Evolutionary conservation across 495 filamentous ascomycete genomes (phyloP), one percentile per base, ranked within the genome.

Genomic region (Trichoderma gamsii): DNA sequence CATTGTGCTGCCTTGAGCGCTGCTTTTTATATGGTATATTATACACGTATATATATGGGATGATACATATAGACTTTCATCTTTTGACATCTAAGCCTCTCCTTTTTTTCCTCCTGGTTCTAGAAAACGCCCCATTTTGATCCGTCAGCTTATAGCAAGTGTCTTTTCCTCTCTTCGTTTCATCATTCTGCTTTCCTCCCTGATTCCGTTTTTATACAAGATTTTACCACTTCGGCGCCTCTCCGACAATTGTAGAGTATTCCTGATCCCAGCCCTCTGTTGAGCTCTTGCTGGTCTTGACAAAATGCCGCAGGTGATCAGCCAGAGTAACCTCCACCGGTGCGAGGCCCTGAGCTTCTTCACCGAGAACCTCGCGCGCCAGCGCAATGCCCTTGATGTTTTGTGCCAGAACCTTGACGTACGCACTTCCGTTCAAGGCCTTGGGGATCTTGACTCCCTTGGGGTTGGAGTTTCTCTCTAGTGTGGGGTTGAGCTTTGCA

Each of bases 1-100:
- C 76, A 93, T 96, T 71, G 95, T 98, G 64, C 75, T 97, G 77
- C 88, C 89, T 70, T 96, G 25, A 35, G 52, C 41, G 18, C 16
- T 23, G 51, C 12, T 27, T 52, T 21, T 65, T 29, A 56, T 61
- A n/a, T n/a, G n/a, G n/a, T 27, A 0, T 61, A 29, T 61, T 65
- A 11, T 41, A 35, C 41, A 25, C 61, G 46, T 32, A 64, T 6
- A 51, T 29, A 69, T 29, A 65, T 38, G 6, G 32, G 32, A 43
- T 15, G 16, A 46, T 52, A 21, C 44, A 43, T 64, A 63, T 63
- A 63, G 65, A 67, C 25, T 7, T 56, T 27, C 63, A 21, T 32
- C 35, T n/a, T 32, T 27, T 65, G 41, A 2, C 32, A 35, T 35
- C 44, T 46, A 18, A 12, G 11, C 15, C 13, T n/a, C 38, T n/a